Evolutionary conservation across 2,329 filamentous ascomycete genomes (phyloP), one percentile per base, ranked within the genome.

Genomic region (Knufia fluminis): DNA sequence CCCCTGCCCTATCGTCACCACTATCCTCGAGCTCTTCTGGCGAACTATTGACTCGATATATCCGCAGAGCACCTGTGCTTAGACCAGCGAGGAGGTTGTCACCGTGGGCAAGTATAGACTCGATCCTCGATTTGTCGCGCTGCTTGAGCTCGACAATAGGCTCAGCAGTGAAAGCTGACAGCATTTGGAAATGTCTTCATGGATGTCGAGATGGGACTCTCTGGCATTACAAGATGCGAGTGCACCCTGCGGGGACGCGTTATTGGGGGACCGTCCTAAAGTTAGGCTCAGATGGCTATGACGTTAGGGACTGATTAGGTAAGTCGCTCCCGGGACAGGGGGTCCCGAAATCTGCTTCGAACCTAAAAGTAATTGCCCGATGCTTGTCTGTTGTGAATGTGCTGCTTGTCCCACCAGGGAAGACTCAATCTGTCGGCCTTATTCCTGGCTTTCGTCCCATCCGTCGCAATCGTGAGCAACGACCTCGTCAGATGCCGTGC

Each of bases 71-170:
- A 60, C 92, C 92, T 33, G 85, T 94, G 68, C 87, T 95, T 55
- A 98, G 76, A 49, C 92, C 92, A 51, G 96, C 89, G 48, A 98
- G 79, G 31, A 98, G 78, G 55, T 90, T 82, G 65, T 98, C 92
- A 64, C 90, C 89, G 69, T 95, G 87, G 54, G 91, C 87, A 42
- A 97, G 77, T 58, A 98, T 87, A 44, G 87, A 92, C 71, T 98
- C 92, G 70, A 98, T 95, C 75, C 85, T 92, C 58, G 87, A 94
- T 75, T 94, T 96, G 79, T 97, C 91, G 68, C 87, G 84, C 68
- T 83, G 82, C 72, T 86, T 90, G 62, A 98, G 85, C 85, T 98
- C 92, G 76, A 97, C 86, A 67, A 98, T 91, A 57, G 90, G 86
- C 64, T 87, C 86, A 73, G 92, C 90, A 60, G 86, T 94, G 72